A percentile compares a stretch with the other conserved stretches of the same genome.
Evolutionary conservation across 495 filamentous ascomycete species (phyloP).

Genomic region (Aspergillus conjunctus): DNA sequence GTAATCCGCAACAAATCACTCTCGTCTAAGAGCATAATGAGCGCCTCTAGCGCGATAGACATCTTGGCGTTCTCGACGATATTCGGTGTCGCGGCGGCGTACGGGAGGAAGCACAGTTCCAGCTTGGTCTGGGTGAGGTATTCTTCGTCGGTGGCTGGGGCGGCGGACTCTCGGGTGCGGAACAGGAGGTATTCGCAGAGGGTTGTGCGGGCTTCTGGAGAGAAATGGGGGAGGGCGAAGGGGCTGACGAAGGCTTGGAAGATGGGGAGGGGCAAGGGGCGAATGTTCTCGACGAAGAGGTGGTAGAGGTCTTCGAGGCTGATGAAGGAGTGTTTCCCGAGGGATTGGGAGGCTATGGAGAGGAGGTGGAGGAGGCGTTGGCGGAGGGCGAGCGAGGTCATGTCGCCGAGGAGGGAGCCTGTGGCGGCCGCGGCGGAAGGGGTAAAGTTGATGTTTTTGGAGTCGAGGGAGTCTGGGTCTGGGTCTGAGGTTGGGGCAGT

Average conservation of each 20-base stretch:
- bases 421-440: not conserved
- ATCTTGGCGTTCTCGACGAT: conserved; percentile 79
- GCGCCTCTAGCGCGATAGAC: conserved; percentile 70
- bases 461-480: not conserved
- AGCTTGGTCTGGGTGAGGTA: conserved; percentile 61
- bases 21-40: conserved; percentile 62
- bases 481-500: conserved; percentile 10
- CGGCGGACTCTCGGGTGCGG: conserved; percentile 59
- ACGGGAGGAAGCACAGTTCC: conserved; percentile 71
- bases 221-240: conserved; percentile 48
- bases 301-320: conserved; percentile 64
- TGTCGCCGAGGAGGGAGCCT: conserved; percentile 46
- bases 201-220: conserved; percentile 53
- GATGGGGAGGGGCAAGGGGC: conserved; percentile 64
- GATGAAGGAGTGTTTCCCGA: conserved; percentile 48
- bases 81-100: conserved; percentile 61
- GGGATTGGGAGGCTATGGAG: conserved; percentile 46
- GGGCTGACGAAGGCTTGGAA: conserved; percentile 72
- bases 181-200: conserved; percentile 67
- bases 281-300: conserved; percentile 63
- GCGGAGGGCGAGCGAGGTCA: conserved; percentile 62
- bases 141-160: conserved; percentile 50
- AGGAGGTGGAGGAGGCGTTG: conserved; percentile 63
- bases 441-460: not conserved
- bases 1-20: conserved; percentile 45